Conservation (phyloP, 2,329 filamentous ascomycete genomes). For the Colletotrichum navitas region DNA sequence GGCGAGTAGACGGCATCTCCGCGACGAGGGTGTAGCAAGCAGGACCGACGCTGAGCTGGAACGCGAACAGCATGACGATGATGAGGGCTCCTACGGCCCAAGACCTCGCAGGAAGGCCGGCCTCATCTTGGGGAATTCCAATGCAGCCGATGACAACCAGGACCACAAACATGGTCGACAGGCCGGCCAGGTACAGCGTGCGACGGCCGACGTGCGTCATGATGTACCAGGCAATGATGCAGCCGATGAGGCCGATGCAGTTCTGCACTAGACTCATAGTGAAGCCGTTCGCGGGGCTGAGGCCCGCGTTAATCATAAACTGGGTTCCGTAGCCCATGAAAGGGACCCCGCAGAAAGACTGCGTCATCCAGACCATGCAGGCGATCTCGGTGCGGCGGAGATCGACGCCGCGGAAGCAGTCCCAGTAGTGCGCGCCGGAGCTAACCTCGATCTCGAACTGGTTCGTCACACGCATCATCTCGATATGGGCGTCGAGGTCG, state of each 20-base stretch:
- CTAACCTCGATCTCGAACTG: slow-evolving; percentile 49
- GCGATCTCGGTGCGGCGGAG: slow-evolving; percentile 48
- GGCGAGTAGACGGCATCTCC: slow-evolving; percentile 59
- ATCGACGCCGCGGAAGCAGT: slow-evolving; percentile 45
- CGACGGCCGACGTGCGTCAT: slow-evolving; percentile 54
- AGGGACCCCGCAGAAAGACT: slow-evolving; percentile 46
- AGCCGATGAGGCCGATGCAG: slow-evolving; percentile 58
- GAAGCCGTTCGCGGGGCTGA: slow-evolving; percentile 49
- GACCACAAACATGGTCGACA: slow-evolving; percentile 55
- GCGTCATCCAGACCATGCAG: slow-evolving; percentile 47
- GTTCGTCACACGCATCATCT: slow-evolving; percentile 49
- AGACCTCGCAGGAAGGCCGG: slow-evolving; percentile 54
- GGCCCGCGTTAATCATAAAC: slow-evolving; percentile 45
- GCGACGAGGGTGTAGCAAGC: slow-evolving; percentile 61
- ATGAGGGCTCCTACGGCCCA: slow-evolving; percentile 57
- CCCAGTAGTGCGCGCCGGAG: slow-evolving; percentile 43
- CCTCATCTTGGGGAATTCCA: slow-evolving; percentile 45
- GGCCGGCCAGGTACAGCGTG: slow-evolving; percentile 56
- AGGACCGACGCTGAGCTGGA: slow-evolving; percentile 53
- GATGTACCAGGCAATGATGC: slow-evolving; percentile 55
- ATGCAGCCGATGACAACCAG: slow-evolving; percentile 53
- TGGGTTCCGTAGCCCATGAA: slow-evolving; percentile 40
- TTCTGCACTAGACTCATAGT: slow-evolving; percentile 56
- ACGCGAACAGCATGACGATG: slow-evolving; percentile 59
- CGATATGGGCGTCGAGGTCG: slow-evolving; percentile 43